Conservation (phyloP, 164 flowering plant species). For the Stephania cephalantha region DNA sequence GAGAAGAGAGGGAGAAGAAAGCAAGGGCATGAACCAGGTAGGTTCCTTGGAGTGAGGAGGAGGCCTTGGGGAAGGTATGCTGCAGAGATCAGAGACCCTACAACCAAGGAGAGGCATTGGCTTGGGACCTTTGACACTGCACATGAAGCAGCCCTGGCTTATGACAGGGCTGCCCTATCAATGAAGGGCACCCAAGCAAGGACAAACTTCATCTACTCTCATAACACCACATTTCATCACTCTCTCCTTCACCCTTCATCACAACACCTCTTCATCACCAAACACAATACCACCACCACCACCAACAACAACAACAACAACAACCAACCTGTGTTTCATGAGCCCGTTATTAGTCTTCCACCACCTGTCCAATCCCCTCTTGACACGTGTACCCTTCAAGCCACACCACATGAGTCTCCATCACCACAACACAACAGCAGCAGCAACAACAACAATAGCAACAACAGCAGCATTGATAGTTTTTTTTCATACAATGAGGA, state of each 20-base stretch:
- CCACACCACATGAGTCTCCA: slow-evolving; percentile 22
- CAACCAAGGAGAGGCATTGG: slow-evolving; percentile 95
- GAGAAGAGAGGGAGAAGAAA: slow-evolving; percentile 71
- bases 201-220: slow-evolving; percentile 82
- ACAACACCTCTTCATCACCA: slow-evolving; percentile 29
- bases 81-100: slow-evolving; percentile 90
- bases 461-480: slow-evolving; percentile 24
- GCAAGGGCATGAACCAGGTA: slow-evolving; percentile 68
- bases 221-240: slow-evolving; percentile 38
- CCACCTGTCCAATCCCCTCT: slow-evolving; percentile 15
- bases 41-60: slow-evolving; percentile 85
- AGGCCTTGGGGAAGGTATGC: slow-evolving; percentile 97
- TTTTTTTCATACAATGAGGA: slow-evolving; percentile 27
- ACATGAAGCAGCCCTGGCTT: slow-evolving; percentile 95
- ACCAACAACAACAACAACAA: slow-evolving; percentile 16
- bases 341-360: slow-evolving; percentile 8
- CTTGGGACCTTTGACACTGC: slow-evolving; percentile 97
- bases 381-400: slow-evolving; percentile 7
- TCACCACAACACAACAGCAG: neutral
- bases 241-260: slow-evolving; percentile 43
- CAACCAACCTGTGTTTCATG: slow-evolving; percentile 8
- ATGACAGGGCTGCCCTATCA: slow-evolving; percentile 93
- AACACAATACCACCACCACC: slow-evolving; percentile 18
- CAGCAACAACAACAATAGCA: neutral
- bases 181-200: slow-evolving; percentile 92